phyloP scores from a whole-genome alignment of 805 yeast species.

The Schwanniomyces vanrijiae region DNA sequence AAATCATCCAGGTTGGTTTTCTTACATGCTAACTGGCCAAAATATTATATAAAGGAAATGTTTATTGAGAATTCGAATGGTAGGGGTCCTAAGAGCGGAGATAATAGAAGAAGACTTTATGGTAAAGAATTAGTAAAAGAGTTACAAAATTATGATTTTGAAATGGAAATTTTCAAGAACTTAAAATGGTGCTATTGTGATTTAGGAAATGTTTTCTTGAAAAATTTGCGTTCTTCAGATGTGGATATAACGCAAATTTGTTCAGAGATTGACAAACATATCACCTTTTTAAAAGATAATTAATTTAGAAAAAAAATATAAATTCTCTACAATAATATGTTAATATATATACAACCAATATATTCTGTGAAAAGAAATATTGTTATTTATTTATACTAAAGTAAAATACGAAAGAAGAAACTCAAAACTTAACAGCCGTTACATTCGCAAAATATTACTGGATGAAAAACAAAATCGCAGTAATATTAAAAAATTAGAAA shows the following conservation, averaged over 20 bases:
- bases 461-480: too few relatives aligned
- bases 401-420: too few relatives aligned
- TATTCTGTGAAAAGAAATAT: too few relatives aligned
- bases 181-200: conserved; percentile 30
- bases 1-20: conserved; percentile 27
- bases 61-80: conserved; percentile 23
- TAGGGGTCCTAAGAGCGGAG: conserved; percentile 24
- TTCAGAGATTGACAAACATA: conserved; percentile 21
- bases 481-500: too few relatives aligned
- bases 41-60: conserved; percentile 23
- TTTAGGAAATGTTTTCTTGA: conserved; percentile 17
- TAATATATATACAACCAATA: too few relatives aligned
- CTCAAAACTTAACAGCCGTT: too few relatives aligned
- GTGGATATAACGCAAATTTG: conserved; percentile 25
- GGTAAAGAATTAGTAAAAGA: conserved; percentile 23
- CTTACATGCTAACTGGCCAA: conserved; percentile 42
- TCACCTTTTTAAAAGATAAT: conserved; percentile 17
- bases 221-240: conserved; percentile 19
- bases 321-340: too few relatives aligned
- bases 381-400: too few relatives aligned
- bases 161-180: conserved; percentile 24
- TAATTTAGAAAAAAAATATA: too few relatives aligned
- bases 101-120: conserved; percentile 29
- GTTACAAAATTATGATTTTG: conserved; percentile 27
- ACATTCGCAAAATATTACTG: too few relatives aligned